phyloP scores from a whole-genome alignment of 768 basidiomycete genomes.

The Leucocoprinus sp. region DNA sequence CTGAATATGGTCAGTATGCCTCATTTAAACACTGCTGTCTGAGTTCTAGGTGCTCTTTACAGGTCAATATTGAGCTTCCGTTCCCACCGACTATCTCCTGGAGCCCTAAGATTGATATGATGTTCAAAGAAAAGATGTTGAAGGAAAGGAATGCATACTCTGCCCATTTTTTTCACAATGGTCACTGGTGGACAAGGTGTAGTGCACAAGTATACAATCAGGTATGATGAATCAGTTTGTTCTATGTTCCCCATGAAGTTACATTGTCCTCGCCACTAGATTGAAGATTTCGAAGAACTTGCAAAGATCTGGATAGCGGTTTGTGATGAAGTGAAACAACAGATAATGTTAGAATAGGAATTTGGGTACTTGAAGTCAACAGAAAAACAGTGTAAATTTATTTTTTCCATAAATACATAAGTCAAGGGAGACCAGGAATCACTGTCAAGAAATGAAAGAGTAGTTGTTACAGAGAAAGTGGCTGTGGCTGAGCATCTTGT shows the following conservation, averaged over 20 bases:
- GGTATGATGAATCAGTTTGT: conserved; percentile 14
- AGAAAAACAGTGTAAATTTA: no score
- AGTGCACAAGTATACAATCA: conserved; percentile 36
- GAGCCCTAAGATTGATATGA: conserved; percentile 14
- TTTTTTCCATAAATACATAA: no score
- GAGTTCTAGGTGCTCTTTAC: neutral
- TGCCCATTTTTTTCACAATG: conserved; percentile 27
- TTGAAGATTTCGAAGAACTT: conserved; percentile 34
- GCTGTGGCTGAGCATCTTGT: no score
- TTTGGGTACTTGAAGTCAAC: neutral
- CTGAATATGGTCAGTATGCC: conserved; percentile 51
- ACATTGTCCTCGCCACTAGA: conserved; percentile 15
- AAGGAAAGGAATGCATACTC: conserved; percentile 23
- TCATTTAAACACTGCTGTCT: neutral
- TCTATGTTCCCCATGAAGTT: neutral
- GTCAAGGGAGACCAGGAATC: no score
- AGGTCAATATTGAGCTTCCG: conserved; percentile 31
- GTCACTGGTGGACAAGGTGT: conserved; percentile 30
- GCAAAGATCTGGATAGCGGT: conserved; percentile 28
- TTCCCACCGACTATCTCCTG: conserved; percentile 19
- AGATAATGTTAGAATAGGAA: conserved; percentile 10
- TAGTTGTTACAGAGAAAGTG: no score
- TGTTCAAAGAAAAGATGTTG: conserved; percentile 23
- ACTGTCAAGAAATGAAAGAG: no score
- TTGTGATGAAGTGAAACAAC: conserved; percentile 25